Evolutionary conservation across 2,329 filamentous ascomycete species (phyloP).

Genomic region (Myriosclerotinia duriaeana): DNA sequence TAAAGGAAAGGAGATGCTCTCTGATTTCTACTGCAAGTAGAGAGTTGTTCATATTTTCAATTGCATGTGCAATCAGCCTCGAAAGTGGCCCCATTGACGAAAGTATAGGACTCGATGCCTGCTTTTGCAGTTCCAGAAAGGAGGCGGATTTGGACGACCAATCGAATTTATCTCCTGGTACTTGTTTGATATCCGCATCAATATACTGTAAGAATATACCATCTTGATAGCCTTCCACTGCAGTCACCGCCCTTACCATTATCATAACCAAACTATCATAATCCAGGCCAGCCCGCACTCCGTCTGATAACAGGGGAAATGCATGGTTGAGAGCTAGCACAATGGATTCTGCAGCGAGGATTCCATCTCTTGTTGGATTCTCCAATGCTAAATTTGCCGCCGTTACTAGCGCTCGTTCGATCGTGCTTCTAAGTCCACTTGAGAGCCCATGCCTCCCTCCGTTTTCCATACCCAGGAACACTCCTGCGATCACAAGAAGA

Average conservation of each 20-base stretch:
- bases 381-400: conserved; percentile 63
- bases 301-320: conserved; percentile 58
- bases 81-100: conserved; percentile 62
- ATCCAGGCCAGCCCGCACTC: conserved; percentile 52
- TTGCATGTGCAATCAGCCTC: conserved; percentile 59
- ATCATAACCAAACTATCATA: conserved; percentile 60
- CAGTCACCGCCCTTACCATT: conserved; percentile 57
- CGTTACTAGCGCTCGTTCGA: conserved; percentile 61
- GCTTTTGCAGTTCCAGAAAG: conserved; percentile 55
- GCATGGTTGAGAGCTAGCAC: conserved; percentile 62
- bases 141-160: conserved; percentile 60
- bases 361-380: conserved; percentile 48
- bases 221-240: conserved; percentile 60
- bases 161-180: conserved; percentile 52
- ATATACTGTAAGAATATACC: conserved; percentile 64
- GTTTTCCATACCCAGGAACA: conserved; percentile 59
- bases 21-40: conserved; percentile 45
- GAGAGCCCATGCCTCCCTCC: conserved; percentile 57
- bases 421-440: conserved; percentile 51
- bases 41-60: conserved; percentile 55
- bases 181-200: conserved; percentile 58
- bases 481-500: conserved; percentile 60
- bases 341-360: conserved; percentile 52
- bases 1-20: conserved; percentile 54
- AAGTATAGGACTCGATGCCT: conserved; percentile 58